Conservation (phyloP, 345 rosid species). For the Bruguiera sexangula region DNA sequence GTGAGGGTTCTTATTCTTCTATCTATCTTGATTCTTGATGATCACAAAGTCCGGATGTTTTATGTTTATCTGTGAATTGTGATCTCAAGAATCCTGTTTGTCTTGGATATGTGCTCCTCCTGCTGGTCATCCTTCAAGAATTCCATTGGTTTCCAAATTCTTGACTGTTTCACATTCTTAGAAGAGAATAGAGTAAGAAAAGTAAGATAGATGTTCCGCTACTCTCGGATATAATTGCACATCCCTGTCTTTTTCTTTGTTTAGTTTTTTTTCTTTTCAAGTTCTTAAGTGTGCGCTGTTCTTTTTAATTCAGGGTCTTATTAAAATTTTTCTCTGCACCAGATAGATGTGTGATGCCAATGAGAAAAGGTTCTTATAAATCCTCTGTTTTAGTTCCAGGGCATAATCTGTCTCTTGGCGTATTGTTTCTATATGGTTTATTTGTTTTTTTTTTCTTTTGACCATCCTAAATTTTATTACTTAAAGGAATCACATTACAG, state of each 20-base stretch:
- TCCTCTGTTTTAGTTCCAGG: slow-evolving; percentile 62
- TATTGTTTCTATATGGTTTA: slow-evolving; percentile 17
- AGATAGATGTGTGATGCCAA: slow-evolving; percentile 16
- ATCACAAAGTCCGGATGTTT: too few relatives aligned
- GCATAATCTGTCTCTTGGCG: not conserved
- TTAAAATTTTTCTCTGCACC: slow-evolving; percentile 79
- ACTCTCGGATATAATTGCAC: too few relatives aligned
- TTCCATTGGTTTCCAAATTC: too few relatives aligned
- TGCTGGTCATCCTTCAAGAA: too few relatives aligned
- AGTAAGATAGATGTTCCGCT: too few relatives aligned
- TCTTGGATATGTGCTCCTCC: too few relatives aligned
- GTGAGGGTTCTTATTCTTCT: too few relatives aligned
- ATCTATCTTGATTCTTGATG: too few relatives aligned
- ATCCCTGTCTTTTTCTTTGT: not conserved
- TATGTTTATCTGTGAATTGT: too few relatives aligned
- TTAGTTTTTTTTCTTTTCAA: not conserved
- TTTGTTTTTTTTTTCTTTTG: not conserved
- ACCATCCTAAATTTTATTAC: slow-evolving; percentile 12
- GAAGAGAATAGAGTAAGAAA: too few relatives aligned
- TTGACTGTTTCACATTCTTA: too few relatives aligned
- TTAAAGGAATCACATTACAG: slow-evolving; percentile 36
- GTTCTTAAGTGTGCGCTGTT: not conserved
- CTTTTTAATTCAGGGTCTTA: slow-evolving; percentile 47
- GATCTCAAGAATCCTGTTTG: too few relatives aligned
- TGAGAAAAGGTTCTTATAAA: slow-evolving; percentile 80